A percentile compares a stretch with the other conserved stretches of the same genome.
Evolutionary conservation across 1,284 basidiomycete species (phyloP).

Genomic region (Ceratobasidium sp.): DNA sequence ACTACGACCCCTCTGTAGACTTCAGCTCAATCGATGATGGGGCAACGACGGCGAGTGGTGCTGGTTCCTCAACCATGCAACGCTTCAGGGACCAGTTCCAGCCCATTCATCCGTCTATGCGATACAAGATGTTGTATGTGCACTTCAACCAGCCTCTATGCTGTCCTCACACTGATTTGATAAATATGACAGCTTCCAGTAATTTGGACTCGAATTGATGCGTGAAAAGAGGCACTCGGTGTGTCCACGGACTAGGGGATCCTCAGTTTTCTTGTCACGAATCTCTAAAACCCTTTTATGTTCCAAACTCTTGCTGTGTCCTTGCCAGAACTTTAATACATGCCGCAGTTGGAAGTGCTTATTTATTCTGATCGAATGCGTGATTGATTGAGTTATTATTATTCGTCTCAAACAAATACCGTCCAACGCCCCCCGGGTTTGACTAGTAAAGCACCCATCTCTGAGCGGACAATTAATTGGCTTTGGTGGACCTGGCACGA

Average conservation of each 20-base stretch:
- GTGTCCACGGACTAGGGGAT: slow-evolving; percentile 3
- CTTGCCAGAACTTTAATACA: too few relatives aligned
- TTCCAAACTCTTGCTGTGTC: background rate
- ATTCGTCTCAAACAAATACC: too few relatives aligned
- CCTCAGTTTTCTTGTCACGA: background rate
- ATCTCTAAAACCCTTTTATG: background rate
- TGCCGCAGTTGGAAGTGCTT: too few relatives aligned
- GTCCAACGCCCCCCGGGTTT: too few relatives aligned
- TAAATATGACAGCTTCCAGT: slow-evolving; percentile 7
- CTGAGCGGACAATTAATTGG: too few relatives aligned
- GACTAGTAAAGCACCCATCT: too few relatives aligned
- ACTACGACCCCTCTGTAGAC: slow-evolving; percentile 65
- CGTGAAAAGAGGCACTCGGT: slow-evolving; percentile 30
- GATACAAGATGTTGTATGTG: slow-evolving; percentile 38
- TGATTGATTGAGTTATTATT: too few relatives aligned
- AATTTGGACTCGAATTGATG: background rate
- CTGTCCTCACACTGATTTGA: background rate
- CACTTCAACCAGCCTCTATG: background rate
- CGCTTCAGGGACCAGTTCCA: slow-evolving; percentile 15
- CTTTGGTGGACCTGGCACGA: slow-evolving; percentile 32
- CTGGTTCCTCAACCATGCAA: background rate
- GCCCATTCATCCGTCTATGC: slow-evolving; percentile 9
- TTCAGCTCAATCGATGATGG: slow-evolving; percentile 48
- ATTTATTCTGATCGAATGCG: too few relatives aligned
- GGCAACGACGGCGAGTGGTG: slow-evolving; percentile 60